Conservation (phyloP, 2,329 filamentous ascomycete genomes). For the Penicillium sp. region DNA sequence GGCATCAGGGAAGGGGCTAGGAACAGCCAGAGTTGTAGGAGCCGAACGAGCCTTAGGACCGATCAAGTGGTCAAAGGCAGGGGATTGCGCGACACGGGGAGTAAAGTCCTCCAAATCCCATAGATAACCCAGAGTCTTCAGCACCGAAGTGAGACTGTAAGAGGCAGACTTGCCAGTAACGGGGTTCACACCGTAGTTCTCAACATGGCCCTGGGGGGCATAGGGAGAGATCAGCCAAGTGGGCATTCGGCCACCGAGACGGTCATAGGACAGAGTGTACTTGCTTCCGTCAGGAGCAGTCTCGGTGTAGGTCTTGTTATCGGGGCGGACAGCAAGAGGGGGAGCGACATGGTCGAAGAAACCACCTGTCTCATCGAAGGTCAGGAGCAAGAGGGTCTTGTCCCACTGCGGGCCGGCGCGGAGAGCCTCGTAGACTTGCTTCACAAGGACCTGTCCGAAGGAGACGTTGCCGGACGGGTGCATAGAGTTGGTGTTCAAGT, state of each 20-base stretch:
- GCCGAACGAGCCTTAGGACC: constrained; percentile 13
- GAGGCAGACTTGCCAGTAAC: constrained; percentile 22
- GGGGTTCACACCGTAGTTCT: constrained; percentile 28
- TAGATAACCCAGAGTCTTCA: constrained; percentile 30
- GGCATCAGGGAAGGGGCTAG: constrained; percentile 22
- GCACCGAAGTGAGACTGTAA: constrained; percentile 29
- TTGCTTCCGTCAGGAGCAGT: constrained; percentile 21
- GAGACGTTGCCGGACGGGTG: constrained; percentile 32
- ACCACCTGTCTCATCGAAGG: constrained; percentile 36
- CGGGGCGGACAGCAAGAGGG: constrained; percentile 31
- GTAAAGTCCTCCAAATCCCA: constrained; percentile 30
- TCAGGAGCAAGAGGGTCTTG: constrained; percentile 32
- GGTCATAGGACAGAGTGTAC: constrained; percentile 28
- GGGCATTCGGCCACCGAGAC: constrained; percentile 28
- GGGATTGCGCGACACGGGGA: constrained; percentile 27
- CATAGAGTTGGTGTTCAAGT: constrained; percentile 28
- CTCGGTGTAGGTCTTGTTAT: constrained; percentile 35
- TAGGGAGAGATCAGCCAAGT: constrained; percentile 31
- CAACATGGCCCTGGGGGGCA: constrained; percentile 21
- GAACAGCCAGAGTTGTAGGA: constrained; percentile 17
- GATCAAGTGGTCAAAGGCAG: constrained; percentile 30
- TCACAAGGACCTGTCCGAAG: constrained; percentile 34
- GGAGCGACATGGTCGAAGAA: constrained; percentile 37
- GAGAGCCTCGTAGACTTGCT: constrained; percentile 36
- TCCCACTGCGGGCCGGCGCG: constrained; percentile 36